Evolutionary conservation across 2,329 filamentous ascomycete species (phyloP), one percentile per base, ranked within the genome.

Genomic region (Taxawa tesnikishii): DNA sequence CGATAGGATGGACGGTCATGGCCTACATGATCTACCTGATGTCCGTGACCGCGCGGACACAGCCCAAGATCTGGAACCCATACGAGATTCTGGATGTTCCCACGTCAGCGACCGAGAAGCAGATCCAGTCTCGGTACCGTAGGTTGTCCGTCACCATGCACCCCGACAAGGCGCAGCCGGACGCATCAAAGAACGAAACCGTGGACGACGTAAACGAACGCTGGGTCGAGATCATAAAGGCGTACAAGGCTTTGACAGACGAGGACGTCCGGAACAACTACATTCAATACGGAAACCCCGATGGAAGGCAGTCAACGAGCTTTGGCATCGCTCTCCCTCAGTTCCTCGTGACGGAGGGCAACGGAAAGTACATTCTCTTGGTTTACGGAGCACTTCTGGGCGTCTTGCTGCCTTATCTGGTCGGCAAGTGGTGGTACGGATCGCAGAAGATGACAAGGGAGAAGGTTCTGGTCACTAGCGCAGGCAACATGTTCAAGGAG

Each of bases 351-450:
- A 81, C 83, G 10, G 84, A 94, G 44, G 88, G 87, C 34, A 92
- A 90, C 55, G 88, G 87, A 43, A 96, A 94, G 65, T 96, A 92
- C 51, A 81, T 98, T 33, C 67, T 98, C 38, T 66, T 94, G 36
- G 70, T 94, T 41, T 98, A 98, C 56, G 87, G 84, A 23, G 59
- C 79, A 19, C 70, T 96, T 24, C 75, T 98, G 31, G 90, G 88
- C 34, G 83, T 96, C 39, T 64, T 94, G 38, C 67, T 98, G 32
- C 90, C 90, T 3, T 98, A 92, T 55, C 67, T 90, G 29, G 88
- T 98, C 34, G 90, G 90, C 29, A 85, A 81, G 37, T 98, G 90
- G 90, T 98, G 90, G 90, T 98, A 98, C 54, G 90, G 92, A 38
- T 92, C 84, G 19, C 88, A 94, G 58, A 75, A 79, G 47, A 75